Percentiles rank a stretch among this genome's conserved stretches.
phyloP scores from a whole-genome alignment of 331 rosid genomes.

The Erythrophleum ivorense region DNA sequence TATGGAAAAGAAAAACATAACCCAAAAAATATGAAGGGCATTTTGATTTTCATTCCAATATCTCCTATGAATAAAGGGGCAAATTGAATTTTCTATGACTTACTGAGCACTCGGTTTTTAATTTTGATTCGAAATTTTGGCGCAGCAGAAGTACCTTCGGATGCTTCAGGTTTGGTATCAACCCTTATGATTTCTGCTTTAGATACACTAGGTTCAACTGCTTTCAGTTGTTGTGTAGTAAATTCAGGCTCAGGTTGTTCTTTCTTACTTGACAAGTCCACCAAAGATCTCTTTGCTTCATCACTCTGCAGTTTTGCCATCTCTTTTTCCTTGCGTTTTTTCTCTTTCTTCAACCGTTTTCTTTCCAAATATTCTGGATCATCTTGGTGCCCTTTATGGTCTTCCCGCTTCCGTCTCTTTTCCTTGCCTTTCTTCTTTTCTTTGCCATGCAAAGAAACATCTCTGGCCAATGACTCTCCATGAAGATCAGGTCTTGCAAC shows the following conservation, averaged over 20 bases:
- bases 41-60: slow-evolving; percentile 35
- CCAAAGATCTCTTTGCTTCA: slow-evolving; percentile 48
- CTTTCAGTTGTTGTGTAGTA: slow-evolving; percentile 41
- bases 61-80: slow-evolving; percentile 15
- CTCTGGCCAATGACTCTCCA: slow-evolving; percentile 52
- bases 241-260: slow-evolving; percentile 51
- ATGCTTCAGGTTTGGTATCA: slow-evolving; percentile 60
- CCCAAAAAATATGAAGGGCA: slow-evolving; percentile 31
- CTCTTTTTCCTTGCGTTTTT: slow-evolving; percentile 78
- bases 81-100: slow-evolving; percentile 46
- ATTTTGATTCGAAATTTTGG: slow-evolving; percentile 83
- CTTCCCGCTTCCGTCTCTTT: slow-evolving; percentile 74
- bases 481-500: slow-evolving; percentile 53
- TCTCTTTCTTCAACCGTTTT: slow-evolving; percentile 84
- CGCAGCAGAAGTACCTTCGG: slow-evolving; percentile 65
- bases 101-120: slow-evolving; percentile 57
- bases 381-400: slow-evolving; percentile 61
- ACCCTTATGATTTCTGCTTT: slow-evolving; percentile 41
- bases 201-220: slow-evolving; percentile 63
- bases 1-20: slow-evolving; percentile 19
- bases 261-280: slow-evolving; percentile 53
- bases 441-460: slow-evolving; percentile 57
- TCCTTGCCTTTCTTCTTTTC: slow-evolving; percentile 74
- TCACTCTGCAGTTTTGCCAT: slow-evolving; percentile 62
- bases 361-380: slow-evolving; percentile 81